These are phyloP conservation scores for Calonectria ilicicola DNA, from an alignment of 2,329 filamentous ascomycete species.

Conservation along the genomic window DNA sequence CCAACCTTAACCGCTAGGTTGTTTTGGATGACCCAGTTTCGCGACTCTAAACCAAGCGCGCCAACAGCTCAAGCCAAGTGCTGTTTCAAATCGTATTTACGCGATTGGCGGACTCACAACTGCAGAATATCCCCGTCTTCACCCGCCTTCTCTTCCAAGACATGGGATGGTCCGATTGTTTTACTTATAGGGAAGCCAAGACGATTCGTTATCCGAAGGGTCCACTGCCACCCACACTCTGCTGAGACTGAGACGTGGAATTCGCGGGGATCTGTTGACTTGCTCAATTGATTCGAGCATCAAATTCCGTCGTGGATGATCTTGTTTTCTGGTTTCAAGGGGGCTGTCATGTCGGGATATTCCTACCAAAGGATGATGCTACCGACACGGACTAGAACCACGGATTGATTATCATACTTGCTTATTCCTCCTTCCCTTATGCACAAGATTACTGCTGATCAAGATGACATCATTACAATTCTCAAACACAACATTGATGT, in stretches of 20 bases:
- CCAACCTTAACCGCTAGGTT: slow-evolving; percentile 3
- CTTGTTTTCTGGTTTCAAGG: background rate
- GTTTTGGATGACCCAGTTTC: slow-evolving; percentile 10
- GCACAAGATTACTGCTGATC: no score
- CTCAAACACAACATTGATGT: no score
- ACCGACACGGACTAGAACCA: no score
- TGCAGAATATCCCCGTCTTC: background rate
- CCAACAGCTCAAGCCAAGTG: slow-evolving; percentile 16
- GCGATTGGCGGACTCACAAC: slow-evolving; percentile 28
- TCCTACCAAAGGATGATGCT: background rate
- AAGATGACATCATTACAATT: no score
- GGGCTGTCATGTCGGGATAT: background rate
- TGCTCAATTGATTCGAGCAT: background rate
- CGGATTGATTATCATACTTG: background rate
- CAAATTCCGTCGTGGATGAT: background rate
- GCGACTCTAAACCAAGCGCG: slow-evolving; percentile 23
- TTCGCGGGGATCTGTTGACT: background rate
- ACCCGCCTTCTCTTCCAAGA: background rate
- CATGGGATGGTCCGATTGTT: background rate
- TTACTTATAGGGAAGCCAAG: background rate
- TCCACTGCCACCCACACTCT: background rate
- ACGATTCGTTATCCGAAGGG: background rate
- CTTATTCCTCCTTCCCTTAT: no score
- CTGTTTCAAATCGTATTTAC: slow-evolving; percentile 33
- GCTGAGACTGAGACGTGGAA: background rate